Conservation (phyloP, 2,329 filamentous ascomycete genomes). For the Fusarium palustre region DNA sequence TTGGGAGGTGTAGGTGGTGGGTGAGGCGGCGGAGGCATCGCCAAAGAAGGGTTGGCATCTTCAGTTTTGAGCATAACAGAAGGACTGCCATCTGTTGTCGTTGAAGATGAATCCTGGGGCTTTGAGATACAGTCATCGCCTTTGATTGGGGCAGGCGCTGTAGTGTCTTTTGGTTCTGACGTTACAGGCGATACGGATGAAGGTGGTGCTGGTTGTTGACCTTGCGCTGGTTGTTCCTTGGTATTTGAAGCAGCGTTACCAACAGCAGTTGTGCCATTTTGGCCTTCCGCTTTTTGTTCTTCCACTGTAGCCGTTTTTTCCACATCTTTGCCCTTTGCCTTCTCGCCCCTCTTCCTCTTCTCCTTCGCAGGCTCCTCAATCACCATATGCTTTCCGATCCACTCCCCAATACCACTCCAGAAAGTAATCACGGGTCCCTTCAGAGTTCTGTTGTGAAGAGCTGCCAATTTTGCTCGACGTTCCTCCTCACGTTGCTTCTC, state of each 20-base stretch:
- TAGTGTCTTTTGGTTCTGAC: slow-evolving; percentile 5
- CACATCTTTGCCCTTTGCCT: slow-evolving; percentile 47
- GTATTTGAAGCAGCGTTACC: slow-evolving; percentile 1
- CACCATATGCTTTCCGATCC: slow-evolving; percentile 76
- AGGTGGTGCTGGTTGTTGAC: slow-evolving; percentile 6
- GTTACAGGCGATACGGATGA: background rate
- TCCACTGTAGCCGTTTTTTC: slow-evolving; percentile 21
- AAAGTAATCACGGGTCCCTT: slow-evolving; percentile 90
- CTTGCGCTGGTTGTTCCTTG: slow-evolving; percentile 24
- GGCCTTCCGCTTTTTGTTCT: slow-evolving; percentile 23
- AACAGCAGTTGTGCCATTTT: background rate
- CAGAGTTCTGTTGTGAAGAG: slow-evolving; percentile 85
- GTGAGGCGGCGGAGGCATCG: slow-evolving; percentile 43
- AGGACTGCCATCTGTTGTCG: background rate
- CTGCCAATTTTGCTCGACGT: slow-evolving; percentile 83
- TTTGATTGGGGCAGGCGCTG: slow-evolving; percentile 8
- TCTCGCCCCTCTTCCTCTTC: slow-evolving; percentile 61
- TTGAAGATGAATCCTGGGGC: slow-evolving; percentile 5
- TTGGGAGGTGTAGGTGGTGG: slow-evolving; percentile 35
- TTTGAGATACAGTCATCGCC: slow-evolving; percentile 9
- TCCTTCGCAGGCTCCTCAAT: slow-evolving; percentile 73
- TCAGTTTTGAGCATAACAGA: slow-evolving; percentile 19
- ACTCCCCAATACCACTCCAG: slow-evolving; percentile 92
- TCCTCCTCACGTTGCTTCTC: slow-evolving; percentile 91
- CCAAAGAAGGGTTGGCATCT: slow-evolving; percentile 21